Evolutionary conservation across 2,329 filamentous ascomycete species (phyloP).

Genomic region (Fusarium falciforme): DNA sequence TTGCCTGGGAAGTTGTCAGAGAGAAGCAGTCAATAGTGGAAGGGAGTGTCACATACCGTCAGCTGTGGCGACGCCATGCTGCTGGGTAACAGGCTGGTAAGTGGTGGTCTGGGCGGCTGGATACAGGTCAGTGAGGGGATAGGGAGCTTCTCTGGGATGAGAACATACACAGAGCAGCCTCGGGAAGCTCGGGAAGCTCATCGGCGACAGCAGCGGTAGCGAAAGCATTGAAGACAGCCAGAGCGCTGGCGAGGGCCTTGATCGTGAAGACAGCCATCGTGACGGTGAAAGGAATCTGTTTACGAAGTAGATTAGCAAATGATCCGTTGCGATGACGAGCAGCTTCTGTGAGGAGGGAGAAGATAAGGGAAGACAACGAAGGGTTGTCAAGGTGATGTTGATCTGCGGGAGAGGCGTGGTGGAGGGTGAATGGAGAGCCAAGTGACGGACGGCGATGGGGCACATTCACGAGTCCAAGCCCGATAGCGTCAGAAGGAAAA

Average conservation of each 20-base stretch:
- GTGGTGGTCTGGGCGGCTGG: slow-evolving; percentile 46
- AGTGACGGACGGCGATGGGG: background rate
- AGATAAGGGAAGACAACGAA: background rate
- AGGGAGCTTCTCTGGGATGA: background rate
- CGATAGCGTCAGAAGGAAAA: background rate
- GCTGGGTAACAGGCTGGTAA: slow-evolving; percentile 45
- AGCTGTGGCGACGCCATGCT: slow-evolving; percentile 47
- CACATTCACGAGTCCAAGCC: background rate
- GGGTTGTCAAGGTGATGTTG: background rate
- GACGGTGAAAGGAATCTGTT: slow-evolving; percentile 25
- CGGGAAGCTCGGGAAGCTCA: background rate
- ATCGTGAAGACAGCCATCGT: slow-evolving; percentile 47
- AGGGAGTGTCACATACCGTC: slow-evolving; percentile 43
- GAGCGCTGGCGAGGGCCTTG: slow-evolving; percentile 36
- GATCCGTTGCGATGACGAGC: background rate
- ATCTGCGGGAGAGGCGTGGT: background rate
- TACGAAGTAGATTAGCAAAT: background rate
- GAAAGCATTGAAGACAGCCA: slow-evolving; percentile 40
- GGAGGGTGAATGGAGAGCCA: background rate
- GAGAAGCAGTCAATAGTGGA: background rate
- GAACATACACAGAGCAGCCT: slow-evolving; percentile 37
- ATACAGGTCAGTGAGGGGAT: slow-evolving; percentile 4
- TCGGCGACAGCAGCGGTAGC: slow-evolving; percentile 26
- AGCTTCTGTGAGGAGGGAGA: too few relatives aligned
- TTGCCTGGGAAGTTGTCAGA: slow-evolving; percentile 39